Base-by-base conservation (phyloP, 192 early-diverging fungal genomes). In the Gamsiella multidivaricata region DNA sequence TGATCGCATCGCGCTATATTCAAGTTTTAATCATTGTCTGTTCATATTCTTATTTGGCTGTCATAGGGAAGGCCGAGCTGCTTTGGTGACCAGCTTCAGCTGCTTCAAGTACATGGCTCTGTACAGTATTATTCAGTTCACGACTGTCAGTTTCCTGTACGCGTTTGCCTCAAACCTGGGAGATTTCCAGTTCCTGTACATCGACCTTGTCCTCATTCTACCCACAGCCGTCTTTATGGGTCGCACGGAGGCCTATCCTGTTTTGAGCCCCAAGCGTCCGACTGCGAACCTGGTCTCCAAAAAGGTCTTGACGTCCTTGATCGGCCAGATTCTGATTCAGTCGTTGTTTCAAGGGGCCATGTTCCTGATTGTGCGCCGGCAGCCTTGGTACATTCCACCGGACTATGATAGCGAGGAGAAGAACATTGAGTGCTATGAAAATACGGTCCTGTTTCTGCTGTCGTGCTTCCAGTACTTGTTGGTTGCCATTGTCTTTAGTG, bases 31-130 rank as follows among this genome's bases (percentile, higher is more conserved):
- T 31, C 3, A 23, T 5, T 67, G 9, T 28, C 26, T 9, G 28
- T 34, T 29, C 8, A 57, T 23, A 32, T 18, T 15, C 15, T 26
- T 14, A 23, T 47, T 17, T 33, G 14, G 14, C 23, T 23, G 42
- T 33, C 31, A 18, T 71, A 89, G 93, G 55, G 96, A 99, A 66
- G 98, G 98, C 25, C 84, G 98, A 7, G 95, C 95, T 0, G 96
- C 98, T 10, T 85, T 99, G 50, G 96, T 97, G 42, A 99, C 98
- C 9, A 94, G 91, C 67, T 99, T 99, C 80, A 93, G 91, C 70
- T 97, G 96, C 83, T 98, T 98, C 91, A 97, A 99, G 86, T 99
- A 93, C 80, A 97, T 99, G 95, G 96, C 97, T 2, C 82, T 98
- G 34, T 98, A 99, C 81, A 92, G 91, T 56, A 87, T 99, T 52